Evolutionary conservation across 78 protist genomes (phyloP).

Genomic region (Isochrysis galbana): DNA sequence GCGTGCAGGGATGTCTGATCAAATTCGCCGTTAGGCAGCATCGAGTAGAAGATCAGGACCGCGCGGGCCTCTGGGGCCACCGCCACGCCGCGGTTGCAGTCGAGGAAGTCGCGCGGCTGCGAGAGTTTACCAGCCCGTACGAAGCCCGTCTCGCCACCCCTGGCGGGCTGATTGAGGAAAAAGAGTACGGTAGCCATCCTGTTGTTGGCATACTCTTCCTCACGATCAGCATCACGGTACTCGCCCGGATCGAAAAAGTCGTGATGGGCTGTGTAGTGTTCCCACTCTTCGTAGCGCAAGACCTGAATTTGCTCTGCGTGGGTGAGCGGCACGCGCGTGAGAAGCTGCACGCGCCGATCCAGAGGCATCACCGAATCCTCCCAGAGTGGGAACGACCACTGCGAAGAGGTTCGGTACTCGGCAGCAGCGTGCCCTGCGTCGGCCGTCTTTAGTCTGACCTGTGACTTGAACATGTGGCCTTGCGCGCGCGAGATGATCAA

Average conservation of each 20-base stretch:
- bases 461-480: background rate
- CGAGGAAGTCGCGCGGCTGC: background rate
- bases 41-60: background rate
- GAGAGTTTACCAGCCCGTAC: background rate
- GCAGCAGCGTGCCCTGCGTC: background rate
- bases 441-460: background rate
- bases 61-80: background rate
- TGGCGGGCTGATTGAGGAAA: background rate
- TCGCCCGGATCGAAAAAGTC: conserved; percentile 8
- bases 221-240: background rate
- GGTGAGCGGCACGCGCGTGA: background rate
- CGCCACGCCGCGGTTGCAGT: background rate
- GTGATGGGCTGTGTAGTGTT: conserved; percentile 28
- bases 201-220: background rate
- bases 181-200: background rate
- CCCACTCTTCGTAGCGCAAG: background rate
- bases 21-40: background rate
- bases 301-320: conserved; percentile 17
- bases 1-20: background rate
- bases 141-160: conserved; percentile 1
- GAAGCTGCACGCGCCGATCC: conserved; percentile 8
- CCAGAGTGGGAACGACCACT: conserved; percentile 9
- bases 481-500: background rate
- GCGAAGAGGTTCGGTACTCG: background rate
- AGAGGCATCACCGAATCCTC: background rate